These are phyloP conservation scores for Hemisphaericaspora xylofermentans DNA, from an alignment of 1,139 yeast species.

Conservation along the genomic window DNA sequence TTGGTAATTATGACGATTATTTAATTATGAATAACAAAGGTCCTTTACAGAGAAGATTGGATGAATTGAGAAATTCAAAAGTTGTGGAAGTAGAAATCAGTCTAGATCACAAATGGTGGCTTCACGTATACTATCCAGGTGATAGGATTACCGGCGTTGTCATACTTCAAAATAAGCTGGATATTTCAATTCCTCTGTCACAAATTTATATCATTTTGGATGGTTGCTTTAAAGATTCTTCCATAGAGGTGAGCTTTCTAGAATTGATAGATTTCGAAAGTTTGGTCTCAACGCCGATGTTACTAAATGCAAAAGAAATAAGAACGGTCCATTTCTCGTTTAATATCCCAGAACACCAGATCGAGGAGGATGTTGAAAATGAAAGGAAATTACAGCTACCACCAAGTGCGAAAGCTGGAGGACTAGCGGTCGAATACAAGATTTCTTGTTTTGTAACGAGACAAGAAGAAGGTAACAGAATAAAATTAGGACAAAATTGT, in stretches of 20 bases:
- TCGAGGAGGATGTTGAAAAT: not conserved
- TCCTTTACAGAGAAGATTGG: not conserved
- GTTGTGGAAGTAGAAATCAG: not conserved
- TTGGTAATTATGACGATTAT: not conserved
- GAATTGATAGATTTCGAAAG: slow-evolving; percentile 3
- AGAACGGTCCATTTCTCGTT: not conserved
- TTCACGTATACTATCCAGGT: not conserved
- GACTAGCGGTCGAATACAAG: not conserved
- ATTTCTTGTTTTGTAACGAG: not conserved
- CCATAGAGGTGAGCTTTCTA: not conserved
- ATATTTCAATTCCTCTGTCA: not conserved
- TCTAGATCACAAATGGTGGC: not conserved
- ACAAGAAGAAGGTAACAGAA: not conserved
- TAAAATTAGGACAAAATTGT: not conserved
- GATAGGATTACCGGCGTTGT: not conserved
- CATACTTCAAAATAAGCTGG: not conserved
- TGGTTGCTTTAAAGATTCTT: not conserved
- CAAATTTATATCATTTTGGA: not conserved
- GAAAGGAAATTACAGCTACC: not conserved
- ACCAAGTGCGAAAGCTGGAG: not conserved
- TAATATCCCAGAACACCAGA: not conserved
- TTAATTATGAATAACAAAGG: not conserved
- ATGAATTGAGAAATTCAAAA: not conserved
- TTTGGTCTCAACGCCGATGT: not conserved
- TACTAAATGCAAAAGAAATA: not conserved